phyloP scores from a whole-genome alignment of 352 stramenopile species.

The Phytophthora colocasiae region DNA sequence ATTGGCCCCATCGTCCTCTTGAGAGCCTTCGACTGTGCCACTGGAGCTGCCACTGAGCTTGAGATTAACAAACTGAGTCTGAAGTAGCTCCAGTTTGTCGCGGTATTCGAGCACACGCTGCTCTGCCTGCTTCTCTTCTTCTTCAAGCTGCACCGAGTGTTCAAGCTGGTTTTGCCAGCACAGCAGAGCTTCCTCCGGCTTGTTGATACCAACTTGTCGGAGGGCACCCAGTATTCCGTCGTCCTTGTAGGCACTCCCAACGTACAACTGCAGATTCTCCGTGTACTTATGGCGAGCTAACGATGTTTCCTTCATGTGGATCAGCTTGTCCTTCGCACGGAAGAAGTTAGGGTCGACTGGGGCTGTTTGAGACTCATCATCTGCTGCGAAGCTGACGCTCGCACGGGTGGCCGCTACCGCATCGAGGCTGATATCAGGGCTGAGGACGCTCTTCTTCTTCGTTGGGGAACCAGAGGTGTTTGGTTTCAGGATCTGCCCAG shows the following conservation, averaged over 20 bases:
- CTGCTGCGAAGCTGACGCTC: slow-evolving; percentile 9
- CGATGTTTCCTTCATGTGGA: slow-evolving; percentile 79
- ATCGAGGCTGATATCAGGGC: background rate
- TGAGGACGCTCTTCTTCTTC: slow-evolving; percentile 22
- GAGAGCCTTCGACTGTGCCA: slow-evolving; percentile 29
- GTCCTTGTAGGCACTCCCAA: slow-evolving; percentile 77
- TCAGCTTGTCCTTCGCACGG: slow-evolving; percentile 74
- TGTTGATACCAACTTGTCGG: slow-evolving; percentile 83
- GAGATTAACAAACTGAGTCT: slow-evolving; percentile 71
- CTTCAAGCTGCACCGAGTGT: slow-evolving; percentile 71
- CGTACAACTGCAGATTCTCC: slow-evolving; percentile 70
- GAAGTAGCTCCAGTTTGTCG: slow-evolving; percentile 62
- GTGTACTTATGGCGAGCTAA: slow-evolving; percentile 61
- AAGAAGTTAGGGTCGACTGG: slow-evolving; percentile 54
- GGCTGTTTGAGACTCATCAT: slow-evolving; percentile 13
- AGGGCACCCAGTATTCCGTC: slow-evolving; percentile 75
- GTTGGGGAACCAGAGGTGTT: background rate
- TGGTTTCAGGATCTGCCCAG: slow-evolving; percentile 5
- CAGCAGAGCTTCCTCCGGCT: slow-evolving; percentile 70
- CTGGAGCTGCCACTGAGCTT: slow-evolving; percentile 67
- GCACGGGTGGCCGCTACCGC: background rate
- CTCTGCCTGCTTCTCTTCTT: slow-evolving; percentile 67
- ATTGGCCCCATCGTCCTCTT: slow-evolving; percentile 10
- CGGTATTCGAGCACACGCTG: slow-evolving; percentile 66
- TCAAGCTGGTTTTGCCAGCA: slow-evolving; percentile 86